Conservation (phyloP, 2,329 filamentous ascomycete genomes). For the Fusarium mundagurra region DNA sequence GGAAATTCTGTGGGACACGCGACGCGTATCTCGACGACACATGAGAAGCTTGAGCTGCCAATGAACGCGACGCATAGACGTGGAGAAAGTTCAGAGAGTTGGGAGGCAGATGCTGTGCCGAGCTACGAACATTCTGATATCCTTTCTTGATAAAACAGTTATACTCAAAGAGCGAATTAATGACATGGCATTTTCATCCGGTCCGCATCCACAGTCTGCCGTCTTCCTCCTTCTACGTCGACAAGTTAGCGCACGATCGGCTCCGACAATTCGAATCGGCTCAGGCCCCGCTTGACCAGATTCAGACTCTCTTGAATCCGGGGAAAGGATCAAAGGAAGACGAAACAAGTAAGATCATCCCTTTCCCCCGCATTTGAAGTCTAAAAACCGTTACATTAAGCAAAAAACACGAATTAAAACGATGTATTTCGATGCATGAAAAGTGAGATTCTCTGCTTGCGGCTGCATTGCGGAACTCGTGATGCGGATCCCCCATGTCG, state of each 20-base stretch:
- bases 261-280: conserved; percentile 5
- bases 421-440: not conserved
- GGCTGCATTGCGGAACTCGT: conserved; percentile 14
- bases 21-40: not conserved
- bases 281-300: conserved; percentile 20
- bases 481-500: not conserved
- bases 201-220: not conserved
- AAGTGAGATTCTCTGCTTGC: not conserved
- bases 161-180: not conserved
- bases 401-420: not conserved
- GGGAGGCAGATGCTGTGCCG: not conserved
- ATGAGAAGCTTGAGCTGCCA: not conserved
- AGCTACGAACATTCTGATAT: no score
- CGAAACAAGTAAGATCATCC: conserved; percentile 12
- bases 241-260: not conserved
- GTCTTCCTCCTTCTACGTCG: not conserved
- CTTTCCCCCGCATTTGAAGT: conserved; percentile 17
- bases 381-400: not conserved
- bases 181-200: not conserved
- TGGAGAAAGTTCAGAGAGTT: not conserved
- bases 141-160: not conserved
- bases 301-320: not conserved
- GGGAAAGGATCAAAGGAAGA: conserved; percentile 11
- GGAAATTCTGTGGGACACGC: not conserved
- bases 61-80: not conserved